These are phyloP conservation scores for Colletotrichum orbiculare DNA, from an alignment of 2,329 filamentous ascomycete species.

Conservation along the genomic window DNA sequence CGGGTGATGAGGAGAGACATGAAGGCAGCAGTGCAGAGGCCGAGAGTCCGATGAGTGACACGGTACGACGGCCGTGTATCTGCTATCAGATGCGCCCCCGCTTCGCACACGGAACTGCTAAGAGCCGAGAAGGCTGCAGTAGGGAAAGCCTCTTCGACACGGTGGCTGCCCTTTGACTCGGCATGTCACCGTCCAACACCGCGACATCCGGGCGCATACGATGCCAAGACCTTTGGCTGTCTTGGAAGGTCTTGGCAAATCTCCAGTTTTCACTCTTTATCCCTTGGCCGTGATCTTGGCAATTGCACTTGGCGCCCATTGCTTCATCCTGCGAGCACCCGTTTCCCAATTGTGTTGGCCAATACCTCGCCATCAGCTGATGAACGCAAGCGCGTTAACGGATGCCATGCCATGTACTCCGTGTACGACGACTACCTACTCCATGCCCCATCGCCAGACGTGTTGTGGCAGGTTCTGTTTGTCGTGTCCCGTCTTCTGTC, in stretches of 20 bases:
- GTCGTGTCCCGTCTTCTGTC: too few species aligned
- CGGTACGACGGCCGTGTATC: not conserved
- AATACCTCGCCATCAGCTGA: conserved; percentile 33
- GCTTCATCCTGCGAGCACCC: conserved; percentile 34
- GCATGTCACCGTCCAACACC: conserved; percentile 30
- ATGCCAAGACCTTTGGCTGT: conserved; percentile 37
- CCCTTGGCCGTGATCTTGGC: conserved; percentile 34
- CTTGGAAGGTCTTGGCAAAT: conserved; percentile 36
- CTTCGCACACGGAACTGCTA: too few species aligned
- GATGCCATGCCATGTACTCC: not conserved
- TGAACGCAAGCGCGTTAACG: conserved; percentile 24
- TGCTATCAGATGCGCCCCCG: not conserved
- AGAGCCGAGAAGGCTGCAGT: not conserved
- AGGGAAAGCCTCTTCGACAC: not conserved
- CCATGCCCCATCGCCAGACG: too few species aligned
- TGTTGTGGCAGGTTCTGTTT: too few species aligned
- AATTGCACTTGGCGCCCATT: conserved; percentile 30
- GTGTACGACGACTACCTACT: too few species aligned
- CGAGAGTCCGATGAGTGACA: not conserved
- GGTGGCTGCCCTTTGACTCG: not conserved
- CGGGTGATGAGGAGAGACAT: conserved; percentile 25
- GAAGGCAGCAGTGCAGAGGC: not conserved
- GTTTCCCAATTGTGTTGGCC: conserved; percentile 27
- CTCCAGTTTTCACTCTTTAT: conserved; percentile 29
- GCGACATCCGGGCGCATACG: conserved; percentile 36